Evolutionary conservation across 2,329 filamentous ascomycete species (phyloP).

Genomic region (Aspergillus oerlinghausenensis): DNA sequence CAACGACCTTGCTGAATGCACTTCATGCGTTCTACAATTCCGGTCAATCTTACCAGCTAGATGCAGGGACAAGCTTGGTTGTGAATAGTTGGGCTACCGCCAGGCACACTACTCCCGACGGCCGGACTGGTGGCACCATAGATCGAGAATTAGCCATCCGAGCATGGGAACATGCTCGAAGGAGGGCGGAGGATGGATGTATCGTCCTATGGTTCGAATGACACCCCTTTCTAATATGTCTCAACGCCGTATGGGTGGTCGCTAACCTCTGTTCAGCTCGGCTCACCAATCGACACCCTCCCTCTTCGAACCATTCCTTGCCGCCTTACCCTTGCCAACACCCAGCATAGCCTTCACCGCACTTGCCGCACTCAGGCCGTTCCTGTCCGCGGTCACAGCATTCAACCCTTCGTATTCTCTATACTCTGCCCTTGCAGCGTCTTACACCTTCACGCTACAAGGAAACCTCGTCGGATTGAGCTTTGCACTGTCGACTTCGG

Average conservation of each 20-base stretch:
- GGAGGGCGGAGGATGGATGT: conserved; percentile 91
- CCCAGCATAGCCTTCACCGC: conserved; percentile 73
- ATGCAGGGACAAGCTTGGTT: conserved; percentile 84
- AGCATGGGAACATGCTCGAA: conserved; percentile 93
- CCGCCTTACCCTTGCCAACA: conserved; percentile 72
- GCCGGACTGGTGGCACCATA: conserved; percentile 69
- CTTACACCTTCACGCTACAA: conserved; percentile 73
- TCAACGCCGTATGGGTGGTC: conserved; percentile 13
- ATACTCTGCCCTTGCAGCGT: conserved; percentile 74
- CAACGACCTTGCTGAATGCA: conserved; percentile 86
- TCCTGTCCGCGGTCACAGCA: conserved; percentile 81
- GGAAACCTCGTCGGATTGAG: conserved; percentile 73
- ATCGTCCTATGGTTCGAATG: conserved; percentile 69
- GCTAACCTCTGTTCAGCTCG: conserved; percentile 53
- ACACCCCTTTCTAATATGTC: background rate
- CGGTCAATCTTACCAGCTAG: conserved; percentile 76
- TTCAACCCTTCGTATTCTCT: conserved; percentile 80
- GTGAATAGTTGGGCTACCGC: conserved; percentile 95
- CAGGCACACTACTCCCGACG: conserved; percentile 63
- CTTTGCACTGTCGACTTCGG: conserved; percentile 76
- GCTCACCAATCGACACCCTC: conserved; percentile 86
- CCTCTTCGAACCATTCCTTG: conserved; percentile 73
- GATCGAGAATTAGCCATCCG: conserved; percentile 72
- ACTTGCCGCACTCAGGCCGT: conserved; percentile 76
- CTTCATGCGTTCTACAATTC: conserved; percentile 85